These are phyloP conservation scores for Diddensiella transvaalensis DNA, from an alignment of 805 yeast genomes.

Conservation along the genomic window DNA sequence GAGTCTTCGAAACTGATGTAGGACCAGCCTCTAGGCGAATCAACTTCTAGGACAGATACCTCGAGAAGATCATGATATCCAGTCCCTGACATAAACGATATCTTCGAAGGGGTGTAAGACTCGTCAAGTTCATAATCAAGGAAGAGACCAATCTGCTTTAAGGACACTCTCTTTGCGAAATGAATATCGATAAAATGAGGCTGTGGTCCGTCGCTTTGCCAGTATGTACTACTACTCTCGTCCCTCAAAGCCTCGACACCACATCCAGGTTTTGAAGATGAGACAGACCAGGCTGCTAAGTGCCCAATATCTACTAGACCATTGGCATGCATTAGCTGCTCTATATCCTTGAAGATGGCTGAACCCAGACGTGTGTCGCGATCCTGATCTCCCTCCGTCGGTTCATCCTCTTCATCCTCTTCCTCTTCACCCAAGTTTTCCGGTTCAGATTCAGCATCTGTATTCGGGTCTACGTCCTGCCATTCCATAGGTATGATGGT, in stretches of 20 bases:
- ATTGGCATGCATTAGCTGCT: conserved; percentile 51
- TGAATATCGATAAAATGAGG: conserved; percentile 81
- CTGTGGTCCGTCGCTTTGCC: conserved; percentile 94
- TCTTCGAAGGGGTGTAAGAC: conserved; percentile 81
- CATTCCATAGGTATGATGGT: conserved; percentile 11
- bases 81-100: conserved; percentile 66
- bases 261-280: conserved; percentile 68
- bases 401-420: conserved; percentile 4
- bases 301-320: conserved; percentile 75
- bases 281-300: conserved; percentile 79
- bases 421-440: neutral
- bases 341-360: neutral
- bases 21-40: conserved; percentile 76
- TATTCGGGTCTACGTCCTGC: conserved; percentile 4
- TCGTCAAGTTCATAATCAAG: conserved; percentile 74
- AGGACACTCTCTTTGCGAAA: conserved; percentile 70
- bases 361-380: neutral
- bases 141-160: conserved; percentile 67
- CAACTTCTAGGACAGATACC: conserved; percentile 55
- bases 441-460: conserved; percentile 5
- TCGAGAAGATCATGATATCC: conserved; percentile 75
- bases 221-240: conserved; percentile 62
- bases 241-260: conserved; percentile 72
- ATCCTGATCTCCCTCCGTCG: neutral
- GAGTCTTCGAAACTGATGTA: conserved; percentile 56